Base-by-base conservation (phyloP, 495 filamentous ascomycete genomes). In the Margaritispora aquatica region DNA sequence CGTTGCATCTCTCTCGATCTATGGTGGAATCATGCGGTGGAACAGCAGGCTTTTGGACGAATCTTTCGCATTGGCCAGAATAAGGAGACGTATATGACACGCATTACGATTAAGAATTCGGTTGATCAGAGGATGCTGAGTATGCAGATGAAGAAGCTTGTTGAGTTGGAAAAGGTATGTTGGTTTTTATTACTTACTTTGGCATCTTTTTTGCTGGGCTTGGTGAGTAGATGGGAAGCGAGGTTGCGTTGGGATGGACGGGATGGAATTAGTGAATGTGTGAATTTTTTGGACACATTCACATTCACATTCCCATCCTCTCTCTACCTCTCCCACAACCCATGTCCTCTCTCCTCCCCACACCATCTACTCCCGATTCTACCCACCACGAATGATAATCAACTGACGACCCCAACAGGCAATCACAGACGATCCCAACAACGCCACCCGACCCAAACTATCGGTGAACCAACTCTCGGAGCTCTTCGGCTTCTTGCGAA, bases 1-100 rank as follows among this genome's bases (percentile, higher is more conserved):
- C 77, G 82, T 29, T 81, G 84, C 48, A 79, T 85, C 17, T 71
- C 77, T 1, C 54, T 84, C 0, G 84, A 86, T 55, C 72, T 78
- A 0, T 86, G 82, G 82, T 88, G 81, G 80, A 86, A 87, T 54
- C 71, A 66, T 26, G 64, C 56, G 22, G 64, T 66, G 2, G 93
- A 97, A 66, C 83, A 92, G 57, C 75, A 84, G 70, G 86, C 86
- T 0, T 86, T 86, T 62, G 82, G 77, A 27, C 80, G 86, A 0
- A 72, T 88, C 7, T 80, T 77, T 55, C 77, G 86, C 2, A 85
- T 86, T 20, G 86, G 86, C 0, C 86, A 90, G 53, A 53, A 59
- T 1, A 73, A 79, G 2, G 65, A 78, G 17, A 83, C 86, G 0
- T 73, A 77, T 31, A 76, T 83, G 55, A 75, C 76, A 1, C 77